phyloP scores from a whole-genome alignment of 2,329 filamentous ascomycete genomes.

The Fusarium hostae region DNA sequence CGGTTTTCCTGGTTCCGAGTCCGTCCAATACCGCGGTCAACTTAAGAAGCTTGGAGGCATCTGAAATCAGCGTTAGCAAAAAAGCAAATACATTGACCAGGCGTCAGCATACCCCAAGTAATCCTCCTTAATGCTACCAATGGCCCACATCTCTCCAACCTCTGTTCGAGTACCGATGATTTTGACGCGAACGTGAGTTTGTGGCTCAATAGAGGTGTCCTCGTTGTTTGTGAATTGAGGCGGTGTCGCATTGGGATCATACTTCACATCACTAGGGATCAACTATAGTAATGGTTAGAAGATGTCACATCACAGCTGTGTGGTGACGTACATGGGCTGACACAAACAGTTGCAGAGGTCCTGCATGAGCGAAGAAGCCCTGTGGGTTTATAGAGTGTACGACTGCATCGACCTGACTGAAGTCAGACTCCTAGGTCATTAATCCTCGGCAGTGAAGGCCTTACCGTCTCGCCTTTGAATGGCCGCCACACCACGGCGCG shows the following conservation, averaged over 20 bases:
- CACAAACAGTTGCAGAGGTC: slow-evolving; percentile 81
- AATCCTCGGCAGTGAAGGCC: slow-evolving; percentile 47
- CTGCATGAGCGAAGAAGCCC: slow-evolving; percentile 89
- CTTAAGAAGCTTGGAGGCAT: slow-evolving; percentile 46
- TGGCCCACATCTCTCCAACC: slow-evolving; percentile 94
- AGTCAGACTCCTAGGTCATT: slow-evolving; percentile 46
- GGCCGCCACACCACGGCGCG: slow-evolving; percentile 97
- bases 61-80: slow-evolving; percentile 36
- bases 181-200: slow-evolving; percentile 92
- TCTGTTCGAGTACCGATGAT: slow-evolving; percentile 94
- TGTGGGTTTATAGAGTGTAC: slow-evolving; percentile 91
- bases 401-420: slow-evolving; percentile 85
- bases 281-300: slow-evolving; percentile 63
- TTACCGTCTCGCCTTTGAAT: slow-evolving; percentile 97
- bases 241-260: slow-evolving; percentile 95
- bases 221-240: slow-evolving; percentile 96
- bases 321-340: slow-evolving; percentile 76
- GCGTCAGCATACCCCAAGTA: slow-evolving; percentile 68
- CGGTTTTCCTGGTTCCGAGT: slow-evolving; percentile 24
- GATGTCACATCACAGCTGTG: background rate
- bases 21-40: slow-evolving; percentile 23
- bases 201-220: slow-evolving; percentile 92
- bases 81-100: background rate
- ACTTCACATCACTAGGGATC: slow-evolving; percentile 92
- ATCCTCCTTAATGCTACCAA: slow-evolving; percentile 94